Base-by-base conservation (phyloP, 2,329 filamentous ascomycete genomes). In the Ceratocystis huliohia region DNA sequence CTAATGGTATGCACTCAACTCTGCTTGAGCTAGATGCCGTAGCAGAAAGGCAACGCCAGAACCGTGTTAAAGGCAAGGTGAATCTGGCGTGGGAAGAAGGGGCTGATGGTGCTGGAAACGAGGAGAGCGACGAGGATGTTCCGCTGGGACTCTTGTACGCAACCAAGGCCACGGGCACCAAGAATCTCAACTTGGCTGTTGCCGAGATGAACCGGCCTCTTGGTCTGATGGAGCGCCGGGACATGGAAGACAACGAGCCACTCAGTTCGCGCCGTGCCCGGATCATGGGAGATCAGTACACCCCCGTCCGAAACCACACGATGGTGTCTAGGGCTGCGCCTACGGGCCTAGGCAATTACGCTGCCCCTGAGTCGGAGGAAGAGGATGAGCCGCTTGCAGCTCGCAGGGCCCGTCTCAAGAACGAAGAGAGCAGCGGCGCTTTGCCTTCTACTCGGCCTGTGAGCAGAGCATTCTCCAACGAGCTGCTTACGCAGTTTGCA, bases 211-310 rank as follows among this genome's bases (percentile, higher is more conserved):
- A 85, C 75, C 76, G 85, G 10, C 88, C 89, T 0, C 74, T 91
- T 4, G 89, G 89, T 3, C 75, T 94, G 66, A 86, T 94, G 79
- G 88, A 95, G 73, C 85, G 84, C 71, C 85, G 90, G 61, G 88
- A 95, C 68, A 78, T 94, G 70, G 94, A 99, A 74, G 94, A 99
- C 72, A 94, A 91, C 66, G 94, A 97, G 74, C 92, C 94, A 0
- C 79, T 96, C 22, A 91, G 88, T 71, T 82, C 82, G 48, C 86
- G 92, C 2, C 85, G 89, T 61, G 88, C 87, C 50, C 82, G 92
- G 66, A 80, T 96, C 5, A 82, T 87, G 56, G 89, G 89, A 46
- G 80, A 82, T 17, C 78, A 80, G 56, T 80, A 81, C 20, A 75
- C 77, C 56, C 75, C 76, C 0, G 73, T 77, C 5, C 73, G 37